Base-by-base conservation (phyloP, 2,329 filamentous ascomycete species). In the Monilinia laxa region DNA sequence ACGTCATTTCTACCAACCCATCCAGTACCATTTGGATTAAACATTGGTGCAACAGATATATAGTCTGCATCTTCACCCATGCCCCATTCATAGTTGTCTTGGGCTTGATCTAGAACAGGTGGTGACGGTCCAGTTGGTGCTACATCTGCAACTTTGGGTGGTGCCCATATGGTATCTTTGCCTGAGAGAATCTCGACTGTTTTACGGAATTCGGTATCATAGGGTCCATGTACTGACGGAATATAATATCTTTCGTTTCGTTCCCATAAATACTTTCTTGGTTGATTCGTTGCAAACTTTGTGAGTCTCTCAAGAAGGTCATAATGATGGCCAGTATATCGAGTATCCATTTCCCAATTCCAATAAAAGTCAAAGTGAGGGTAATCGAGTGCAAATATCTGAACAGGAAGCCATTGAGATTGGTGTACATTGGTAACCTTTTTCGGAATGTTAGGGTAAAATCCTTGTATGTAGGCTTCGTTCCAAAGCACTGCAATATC, bases 241-340 rank as follows among this genome's bases (percentile, higher is more conserved):
- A 92, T 90, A 75, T 90, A 92, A 79, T 87, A 92, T 66, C 89
- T 85, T 71, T 89, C 86, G 69, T 85, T 89, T 62, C 90, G 84
- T 76, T 92, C 90, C 90, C 90, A 92, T 7, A 91, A 78, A 4
- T 88, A 88, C 73, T 88, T 88, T 66, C 90, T 85, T 11, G 90
- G 90, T 76, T 92, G 89, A 68, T 82, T 83, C 76, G 83, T 84
- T 35, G 85, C 85, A 79, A 91, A 92, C 1, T 82, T 77, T 28
- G 80, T 78, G 10, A 92, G 78, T 69, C 87, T 87, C 71, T 89
- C 84, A 54, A 92, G 84, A 70, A 94, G 85, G 72, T 94, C 89
- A 77, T 94, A 93, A 78, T 93, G 88, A 70, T 95, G 90, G 11
- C 91, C 91, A 0, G 88, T 92, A 74, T 90, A 90, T 58, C 92